Conservation (phyloP, 768 basidiomycete genomes). For the Daedaleopsis nitida region DNA sequence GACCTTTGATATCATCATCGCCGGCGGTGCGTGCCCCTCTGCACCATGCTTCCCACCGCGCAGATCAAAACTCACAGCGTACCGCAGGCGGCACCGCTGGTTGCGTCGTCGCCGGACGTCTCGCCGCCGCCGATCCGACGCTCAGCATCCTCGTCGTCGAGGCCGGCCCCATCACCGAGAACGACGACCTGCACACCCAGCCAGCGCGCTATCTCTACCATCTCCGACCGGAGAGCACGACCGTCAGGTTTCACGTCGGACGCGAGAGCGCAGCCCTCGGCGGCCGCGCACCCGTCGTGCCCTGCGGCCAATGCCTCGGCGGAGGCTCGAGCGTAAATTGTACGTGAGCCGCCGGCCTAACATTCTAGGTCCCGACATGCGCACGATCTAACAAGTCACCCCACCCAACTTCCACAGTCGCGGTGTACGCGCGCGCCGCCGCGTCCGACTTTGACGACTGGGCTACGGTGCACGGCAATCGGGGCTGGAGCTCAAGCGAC, state of each 20-base stretch:
- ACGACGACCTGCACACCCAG: slow-evolving; percentile 50
- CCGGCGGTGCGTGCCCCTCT: slow-evolving; percentile 22
- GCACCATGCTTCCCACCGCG: not conserved
- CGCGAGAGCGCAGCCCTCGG: slow-evolving; percentile 44
- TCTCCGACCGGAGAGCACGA: slow-evolving; percentile 39
- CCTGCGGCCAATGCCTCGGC: slow-evolving; percentile 53
- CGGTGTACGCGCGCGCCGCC: slow-evolving; percentile 58
- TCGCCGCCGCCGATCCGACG: slow-evolving; percentile 52
- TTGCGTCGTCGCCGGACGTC: slow-evolving; percentile 56
- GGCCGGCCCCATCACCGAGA: slow-evolving; percentile 52
- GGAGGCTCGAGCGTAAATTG: slow-evolving; percentile 68
- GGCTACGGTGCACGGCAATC: slow-evolving; percentile 51
- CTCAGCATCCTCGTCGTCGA: slow-evolving; percentile 65
- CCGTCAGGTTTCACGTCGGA: slow-evolving; percentile 44
- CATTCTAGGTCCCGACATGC: not conserved
- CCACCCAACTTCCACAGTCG: slow-evolving; percentile 26
- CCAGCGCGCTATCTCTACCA: slow-evolving; percentile 54
- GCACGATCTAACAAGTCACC: not conserved
- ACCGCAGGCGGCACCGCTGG: slow-evolving; percentile 45
- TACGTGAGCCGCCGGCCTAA: slow-evolving; percentile 24
- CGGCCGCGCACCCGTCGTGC: slow-evolving; percentile 47
- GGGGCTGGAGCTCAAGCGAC: slow-evolving; percentile 62
- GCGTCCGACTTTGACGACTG: slow-evolving; percentile 72
- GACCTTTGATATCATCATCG: slow-evolving; percentile 21
- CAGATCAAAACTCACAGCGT: not conserved